Percentiles rank a stretch among this genome's conserved stretches.
Conservation (phyloP, 371 early-diverging fungal genomes). For the Mucor lusitanicus region DNA sequence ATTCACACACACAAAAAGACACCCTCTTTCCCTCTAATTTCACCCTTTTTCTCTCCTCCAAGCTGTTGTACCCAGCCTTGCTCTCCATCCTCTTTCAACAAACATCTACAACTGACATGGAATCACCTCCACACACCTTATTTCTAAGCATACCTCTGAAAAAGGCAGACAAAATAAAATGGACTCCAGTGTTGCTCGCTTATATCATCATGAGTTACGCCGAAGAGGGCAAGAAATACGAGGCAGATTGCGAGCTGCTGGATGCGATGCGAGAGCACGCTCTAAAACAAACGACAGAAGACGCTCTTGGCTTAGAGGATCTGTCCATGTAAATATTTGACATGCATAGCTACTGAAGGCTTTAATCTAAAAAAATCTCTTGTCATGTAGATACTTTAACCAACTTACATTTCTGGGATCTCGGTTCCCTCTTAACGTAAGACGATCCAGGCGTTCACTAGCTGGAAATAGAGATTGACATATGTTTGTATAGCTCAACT, state of each 20-base stretch:
- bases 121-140: slow-evolving; percentile 7
- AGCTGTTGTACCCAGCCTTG: slow-evolving; percentile 12
- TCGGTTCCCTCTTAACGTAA: slow-evolving; percentile 48
- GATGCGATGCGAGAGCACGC: slow-evolving; percentile 33
- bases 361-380: not conserved
- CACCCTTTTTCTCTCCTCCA: not conserved
- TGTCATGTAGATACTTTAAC: slow-evolving; percentile 37
- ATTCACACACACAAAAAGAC: slow-evolving; percentile 1
- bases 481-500: slow-evolving; percentile 9
- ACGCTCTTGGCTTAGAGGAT: slow-evolving; percentile 25
- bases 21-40: not conserved
- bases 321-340: slow-evolving; percentile 26
- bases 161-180: slow-evolving; percentile 26
- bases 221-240: slow-evolving; percentile 37
- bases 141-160: slow-evolving; percentile 20
- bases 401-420: slow-evolving; percentile 46
- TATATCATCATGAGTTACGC: slow-evolving; percentile 47
- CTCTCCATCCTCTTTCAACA: slow-evolving; percentile 12
- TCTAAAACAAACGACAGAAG: slow-evolving; percentile 11
- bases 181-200: slow-evolving; percentile 29
- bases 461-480: not conserved
- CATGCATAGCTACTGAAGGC: not conserved
- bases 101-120: not conserved
- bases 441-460: not conserved
- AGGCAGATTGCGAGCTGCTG: slow-evolving; percentile 26